Base-by-base conservation (phyloP, 2,329 filamentous ascomycete genomes). In the Penicillium sp. region DNA sequence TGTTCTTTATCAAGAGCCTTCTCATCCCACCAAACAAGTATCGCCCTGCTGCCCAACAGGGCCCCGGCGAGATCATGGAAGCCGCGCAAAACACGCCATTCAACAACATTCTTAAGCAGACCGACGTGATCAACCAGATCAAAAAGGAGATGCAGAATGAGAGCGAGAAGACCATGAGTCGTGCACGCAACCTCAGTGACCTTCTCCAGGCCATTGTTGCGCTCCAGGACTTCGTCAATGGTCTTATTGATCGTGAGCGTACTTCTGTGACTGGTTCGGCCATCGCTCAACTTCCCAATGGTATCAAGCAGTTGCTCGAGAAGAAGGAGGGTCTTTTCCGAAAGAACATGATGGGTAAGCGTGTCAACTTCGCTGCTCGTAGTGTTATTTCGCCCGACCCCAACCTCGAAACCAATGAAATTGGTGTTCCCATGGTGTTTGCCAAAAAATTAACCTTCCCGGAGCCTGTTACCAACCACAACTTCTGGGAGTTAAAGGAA, bases 271-370 rank as follows among this genome's bases (percentile, higher is more conserved):
- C 90, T 65, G 92, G 92, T 55, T 83, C 87, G 19, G 91, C 92
- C 30, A 91, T 88, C 14, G 89, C 89, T 71, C 85, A 88, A 58
- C 90, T 92, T 56, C 91, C 96, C 63, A 93, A 97, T 65, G 95
- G 96, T 69, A 96, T 99, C 80, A 99, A 99, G 80, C 95, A 99
- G 75, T 90, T 93, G 73, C 84, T 99, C 30, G 95, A 99, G 79
- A 99, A 99, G 83, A 99, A 99, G 79, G 96, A 99, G 74, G 95
- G 95, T 66, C 84, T 99, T 33, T 99, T 99, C 83, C 86, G 95
- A 70, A 98, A 97, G 82, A 97, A 99, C 79, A 98, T 99, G 95
- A 99, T 99, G 95, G 95, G 95, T 63, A 99, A 99, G 83, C 93
- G 95, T 82, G 95, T 99, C 80, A 98, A 99, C 77, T 98, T 95